A percentile compares a stretch with the other conserved stretches of the same genome.
These are phyloP conservation scores for Quercus phellos DNA, from an alignment of 331 rosid genomes.

Conservation along the genomic window DNA sequence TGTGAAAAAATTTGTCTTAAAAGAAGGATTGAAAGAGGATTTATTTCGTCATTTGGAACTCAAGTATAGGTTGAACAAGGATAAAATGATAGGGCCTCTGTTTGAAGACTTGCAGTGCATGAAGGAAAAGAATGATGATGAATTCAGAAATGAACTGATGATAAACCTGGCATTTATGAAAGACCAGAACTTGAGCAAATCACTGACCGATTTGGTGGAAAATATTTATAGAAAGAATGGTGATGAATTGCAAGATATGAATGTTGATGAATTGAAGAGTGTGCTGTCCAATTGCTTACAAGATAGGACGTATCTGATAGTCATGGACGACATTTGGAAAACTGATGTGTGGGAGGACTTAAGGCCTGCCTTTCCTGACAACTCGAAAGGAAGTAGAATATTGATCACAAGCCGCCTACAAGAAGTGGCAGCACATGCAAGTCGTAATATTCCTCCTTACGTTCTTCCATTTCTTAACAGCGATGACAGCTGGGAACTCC, in stretches of 20 bases:
- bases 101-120: too few relatives aligned
- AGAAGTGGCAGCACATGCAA: neutral
- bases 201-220: neutral
- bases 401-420: conserved; percentile 8
- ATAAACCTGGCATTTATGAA: too few relatives aligned
- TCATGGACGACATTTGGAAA: conserved; percentile 20
- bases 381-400: conserved; percentile 15
- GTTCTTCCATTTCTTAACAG: neutral
- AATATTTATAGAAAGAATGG: neutral
- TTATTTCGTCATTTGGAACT: neutral
- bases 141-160: too few relatives aligned
- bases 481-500: neutral
- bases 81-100: fast-evolving
- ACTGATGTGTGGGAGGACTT: neutral
- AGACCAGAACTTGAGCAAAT: too few relatives aligned
- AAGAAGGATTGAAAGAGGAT: neutral
- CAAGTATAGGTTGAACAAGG: too few relatives aligned
- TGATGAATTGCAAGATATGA: neutral
- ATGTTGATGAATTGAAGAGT: neutral
- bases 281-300: neutral
- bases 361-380: conserved; percentile 7
- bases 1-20: too few relatives aligned
- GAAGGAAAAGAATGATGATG: too few relatives aligned
- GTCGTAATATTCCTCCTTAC: neutral
- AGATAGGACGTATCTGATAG: conserved; percentile 8